Base-by-base conservation (phyloP, 2,329 filamentous ascomycete species). In the Dactylonectria macrodidyma region DNA sequence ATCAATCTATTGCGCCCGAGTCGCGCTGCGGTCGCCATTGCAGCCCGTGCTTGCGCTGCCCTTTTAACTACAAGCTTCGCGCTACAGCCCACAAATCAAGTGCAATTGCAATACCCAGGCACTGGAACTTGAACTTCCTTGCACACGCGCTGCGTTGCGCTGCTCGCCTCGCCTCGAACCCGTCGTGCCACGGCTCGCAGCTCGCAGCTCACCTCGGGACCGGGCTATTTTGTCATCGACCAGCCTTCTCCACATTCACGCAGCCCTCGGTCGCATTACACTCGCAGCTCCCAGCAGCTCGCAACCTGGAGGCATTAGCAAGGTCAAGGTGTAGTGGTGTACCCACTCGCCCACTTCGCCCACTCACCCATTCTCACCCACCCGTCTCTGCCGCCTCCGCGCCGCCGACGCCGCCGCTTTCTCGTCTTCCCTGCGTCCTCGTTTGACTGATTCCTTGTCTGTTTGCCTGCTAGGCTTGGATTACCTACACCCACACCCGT, bases 181-280 rank as follows among this genome's bases (percentile, higher is more conserved):
- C 46, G 70, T 72, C 67, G 68, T 62, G 54, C 71, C 16, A n/a
- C 3, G n/a, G 14, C 16, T n/a, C n/a, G 16, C 44, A 16, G 38
- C 12, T n/a, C 44, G 59, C 59, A 26, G 26, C 47, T 47, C 60
- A 41, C 58, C 52, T 66, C 63, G 58, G 57, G 51, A 56, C 60
- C 50, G 63, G 63, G 33, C 57, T 66, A 38, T 61, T 56, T 60
- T 66, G 63, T 66, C 58, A 61, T 66, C 57, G 58, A 66, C 58
- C 63, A 61, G 63, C 73, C 46, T 74, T 74, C 73, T 73, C 73
- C 73, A 74, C 73, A 75, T 72, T 67, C 72, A 71, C 70, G 65
- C 72, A 52, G 58, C 68, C 72, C 67, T 73, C 72, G 57, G 71
- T 75, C 71, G 73, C 72, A 74, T 74, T 72, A 67, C 69, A 73